Evolutionary conservation across 371 early-diverging fungal genomes (phyloP), one percentile per base, ranked within the genome.

Genomic region (Apophysomyces variabilis): DNA sequence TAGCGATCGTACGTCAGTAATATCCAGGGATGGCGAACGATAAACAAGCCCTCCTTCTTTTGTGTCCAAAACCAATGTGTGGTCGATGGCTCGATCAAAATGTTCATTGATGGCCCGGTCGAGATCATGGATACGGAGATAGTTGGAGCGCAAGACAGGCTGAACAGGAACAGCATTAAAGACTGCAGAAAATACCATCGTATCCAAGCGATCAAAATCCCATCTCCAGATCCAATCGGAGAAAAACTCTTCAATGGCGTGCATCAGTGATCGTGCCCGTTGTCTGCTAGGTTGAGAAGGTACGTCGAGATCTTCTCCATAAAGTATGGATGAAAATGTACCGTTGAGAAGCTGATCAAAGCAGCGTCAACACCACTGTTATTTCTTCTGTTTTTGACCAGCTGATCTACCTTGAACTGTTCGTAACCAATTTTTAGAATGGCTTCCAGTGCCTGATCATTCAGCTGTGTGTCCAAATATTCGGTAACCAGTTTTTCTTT

Each of bases 151-250:
- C 14, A 75, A 63, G 35, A 80, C 57, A 32, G 85, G 79, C 7
- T 80, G 71, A 8, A 73, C 69, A 59, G 85, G 84, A 0, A 81
- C 66, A 13, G 79, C 77, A 50, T 84, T 76, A 50, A 84, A 80
- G 1, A 82, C 77, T 14, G 76, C 72, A 1, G 67, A 56, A 62
- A 75, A 76, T 4, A 75, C 62, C 72, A 77, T 77, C 18, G 66
- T 74, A 61, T 78, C 79, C 39, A 73, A 54, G n/a, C 77, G 77
- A 72, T 87, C 86, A 70, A 87, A 87, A 64, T 89, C 85, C 89
- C 87, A 87, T 50, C 83, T 72, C 75, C 84, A 83, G 38, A 89
- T 86, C 89, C 88, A 87, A 13, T 84, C 79, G 5, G 84, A 84
- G 62, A 87, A 89, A 61, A 89, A 89, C 68, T 87, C 88, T 66